Conservation (phyloP, 345 rosid genomes). For the Aquilaria yunnanensis region DNA sequence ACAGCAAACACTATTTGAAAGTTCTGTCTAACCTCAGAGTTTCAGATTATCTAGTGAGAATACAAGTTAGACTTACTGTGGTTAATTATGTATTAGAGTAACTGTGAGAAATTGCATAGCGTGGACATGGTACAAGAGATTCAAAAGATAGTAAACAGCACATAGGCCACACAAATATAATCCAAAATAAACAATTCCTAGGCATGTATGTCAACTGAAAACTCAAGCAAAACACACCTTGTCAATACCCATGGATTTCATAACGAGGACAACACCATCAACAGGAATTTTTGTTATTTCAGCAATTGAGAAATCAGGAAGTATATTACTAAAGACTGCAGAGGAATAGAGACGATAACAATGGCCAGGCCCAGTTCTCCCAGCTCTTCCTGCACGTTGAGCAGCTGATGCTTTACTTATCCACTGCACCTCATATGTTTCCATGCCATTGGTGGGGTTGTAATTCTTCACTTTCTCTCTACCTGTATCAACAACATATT, state of each 20-base stretch:
- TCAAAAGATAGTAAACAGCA: neutral
- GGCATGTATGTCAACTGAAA: too few relatives aligned
- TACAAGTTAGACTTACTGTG: too few relatives aligned
- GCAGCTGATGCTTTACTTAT: constrained; percentile 92
- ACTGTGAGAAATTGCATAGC: too few relatives aligned
- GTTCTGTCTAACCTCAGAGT: too few relatives aligned
- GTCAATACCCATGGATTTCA: constrained; percentile 81
- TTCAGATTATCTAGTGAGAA: too few relatives aligned
- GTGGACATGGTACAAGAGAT: too few relatives aligned
- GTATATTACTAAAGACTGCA: constrained; percentile 62
- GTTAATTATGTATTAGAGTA: too few relatives aligned
- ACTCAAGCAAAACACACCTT: constrained; percentile 41
- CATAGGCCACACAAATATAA: neutral
- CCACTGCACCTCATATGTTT: constrained; percentile 70
- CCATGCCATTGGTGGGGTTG: constrained; percentile 69
- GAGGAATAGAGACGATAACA: constrained; percentile 88
- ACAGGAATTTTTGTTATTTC: constrained; percentile 83
- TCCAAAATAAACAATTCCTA: neutral
- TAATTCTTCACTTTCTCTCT: constrained; percentile 80
- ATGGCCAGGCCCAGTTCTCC: constrained; percentile 95
- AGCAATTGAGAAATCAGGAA: constrained; percentile 69
- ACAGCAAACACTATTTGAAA: too few relatives aligned
- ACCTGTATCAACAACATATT: constrained; percentile 95
- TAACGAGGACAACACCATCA: constrained; percentile 74
- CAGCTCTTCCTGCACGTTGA: constrained; percentile 97